Evolutionary conservation across 441 rosid genomes (phyloP), one percentile per base, ranked within the genome.

Genomic region (Populus tomentosa): DNA sequence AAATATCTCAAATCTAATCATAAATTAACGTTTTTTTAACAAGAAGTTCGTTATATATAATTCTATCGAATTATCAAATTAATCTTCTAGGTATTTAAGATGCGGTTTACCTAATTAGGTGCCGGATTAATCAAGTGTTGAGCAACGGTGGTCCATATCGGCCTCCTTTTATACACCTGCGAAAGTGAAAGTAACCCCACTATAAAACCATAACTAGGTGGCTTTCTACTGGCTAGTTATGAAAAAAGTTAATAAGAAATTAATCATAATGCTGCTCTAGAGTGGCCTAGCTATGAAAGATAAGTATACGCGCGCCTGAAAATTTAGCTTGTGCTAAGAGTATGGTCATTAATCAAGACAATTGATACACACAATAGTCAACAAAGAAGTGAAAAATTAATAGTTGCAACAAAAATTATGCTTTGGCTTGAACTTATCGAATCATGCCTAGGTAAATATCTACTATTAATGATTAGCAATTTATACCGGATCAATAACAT

Each of bases 181-280:
- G 80, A 83, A 72, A 80, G 83, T 70, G 83, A 80, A 77, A 77
- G 78, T 72, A 81, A 67, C 74, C 77, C 79, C 80, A 81, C 74
- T 79, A 32, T 35, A 53, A 24, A n/a, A 46, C 35, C 70, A 40
- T 53, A 72, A 59, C 76, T 65, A 30, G 32, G 4, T 30, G 38
- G 20, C 71, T 80, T 78, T 80, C 61, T 32, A 26, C 28, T 67
- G 67, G 73, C 32, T 30, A 30, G 32, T 73, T 61, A 53, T 4
- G 68, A 46, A 50, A 35, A 73, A 76, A 3, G 32, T 20, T 33
- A 69, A 59, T 21, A 20, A 65, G 32, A 30, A 63, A 35, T 77
- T 74, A 67, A 72, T 72, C 18, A 77, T 30, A 23, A 75, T 73
- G 64, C 53, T 23, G 7, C 53, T 77, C 50, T 33, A 24, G 30